phyloP scores from a whole-genome alignment of 768 basidiomycete species.

The Trametopsis cervina region DNA sequence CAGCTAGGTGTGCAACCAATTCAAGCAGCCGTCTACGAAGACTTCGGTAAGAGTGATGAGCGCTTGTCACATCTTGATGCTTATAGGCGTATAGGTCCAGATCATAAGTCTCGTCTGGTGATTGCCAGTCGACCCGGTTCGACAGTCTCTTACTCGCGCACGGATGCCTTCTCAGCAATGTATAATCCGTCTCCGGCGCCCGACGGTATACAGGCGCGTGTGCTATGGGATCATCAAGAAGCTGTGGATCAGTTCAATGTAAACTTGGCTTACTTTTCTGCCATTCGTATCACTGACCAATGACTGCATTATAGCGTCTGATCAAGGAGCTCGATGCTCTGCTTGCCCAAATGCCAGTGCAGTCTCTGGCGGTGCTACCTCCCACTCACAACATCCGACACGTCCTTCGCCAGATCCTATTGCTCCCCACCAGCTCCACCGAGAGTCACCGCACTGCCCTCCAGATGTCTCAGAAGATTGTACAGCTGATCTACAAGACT shows the following conservation, averaged over 20 bases:
- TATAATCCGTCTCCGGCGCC: conserved; percentile 60
- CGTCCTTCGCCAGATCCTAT: conserved; percentile 76
- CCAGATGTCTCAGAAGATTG: conserved; percentile 93
- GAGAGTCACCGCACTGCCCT: conserved; percentile 85
- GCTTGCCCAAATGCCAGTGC: conserved; percentile 65
- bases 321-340: conserved; percentile 73
- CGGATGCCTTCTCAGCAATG: conserved; percentile 35
- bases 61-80: not conserved
- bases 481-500: conserved; percentile 91
- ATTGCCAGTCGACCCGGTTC: conserved; percentile 63
- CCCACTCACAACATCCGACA: conserved; percentile 83
- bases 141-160: conserved; percentile 56
- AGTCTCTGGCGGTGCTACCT: conserved; percentile 64
- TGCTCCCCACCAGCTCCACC: conserved; percentile 69
- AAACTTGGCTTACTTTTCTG: conserved; percentile 17
- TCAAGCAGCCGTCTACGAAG: conserved; percentile 90
- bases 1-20: conserved; percentile 72
- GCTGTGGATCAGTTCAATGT: conserved; percentile 86
- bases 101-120: conserved; percentile 43
- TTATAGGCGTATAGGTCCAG: conserved; percentile 34
- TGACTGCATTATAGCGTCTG: conserved; percentile 28
- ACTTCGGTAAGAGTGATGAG: conserved; percentile 60
- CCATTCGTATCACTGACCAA: not conserved
- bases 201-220: conserved; percentile 35
- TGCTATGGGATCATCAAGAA: conserved; percentile 63